A percentile compares a stretch with the other conserved stretches of the same genome.
Conservation (phyloP, 805 yeast genomes). For the Candida silvicultrix region DNA sequence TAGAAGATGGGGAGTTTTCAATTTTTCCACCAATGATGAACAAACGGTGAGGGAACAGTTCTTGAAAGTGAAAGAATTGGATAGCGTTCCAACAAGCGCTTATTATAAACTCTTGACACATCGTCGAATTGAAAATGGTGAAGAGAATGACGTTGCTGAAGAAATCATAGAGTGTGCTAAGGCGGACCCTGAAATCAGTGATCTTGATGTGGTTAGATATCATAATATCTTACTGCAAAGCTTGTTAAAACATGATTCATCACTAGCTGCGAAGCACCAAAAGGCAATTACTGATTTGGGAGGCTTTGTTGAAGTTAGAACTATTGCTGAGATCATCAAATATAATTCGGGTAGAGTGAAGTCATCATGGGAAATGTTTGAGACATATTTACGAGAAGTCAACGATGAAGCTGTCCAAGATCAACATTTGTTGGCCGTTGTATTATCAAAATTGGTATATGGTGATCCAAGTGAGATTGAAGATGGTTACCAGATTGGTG, state of each 20-base stretch:
- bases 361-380: constrained; percentile 36
- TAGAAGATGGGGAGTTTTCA: background rate
- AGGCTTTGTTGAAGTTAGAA: constrained; percentile 10
- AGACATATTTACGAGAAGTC: constrained; percentile 2
- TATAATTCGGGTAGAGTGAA: constrained; percentile 44
- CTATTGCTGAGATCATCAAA: constrained; percentile 25
- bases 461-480: constrained; percentile 32
- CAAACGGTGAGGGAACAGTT: background rate
- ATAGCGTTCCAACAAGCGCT: background rate
- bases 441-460: constrained; percentile 24
- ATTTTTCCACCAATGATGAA: background rate
- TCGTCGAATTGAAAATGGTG: no score
- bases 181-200: background rate
- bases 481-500: constrained; percentile 23
- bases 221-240: constrained; percentile 24
- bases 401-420: background rate
- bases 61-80: background rate
- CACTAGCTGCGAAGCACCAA: constrained; percentile 22
- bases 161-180: background rate
- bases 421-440: background rate
- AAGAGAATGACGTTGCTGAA: no score
- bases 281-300: constrained; percentile 15
- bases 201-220: constrained; percentile 3
- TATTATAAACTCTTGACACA: background rate
- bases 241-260: constrained; percentile 20